Percentiles rank a stretch among this genome's conserved stretches.
Evolutionary conservation across 257 asterid genomes (phyloP).

Genomic region (Solanum chilense): DNA sequence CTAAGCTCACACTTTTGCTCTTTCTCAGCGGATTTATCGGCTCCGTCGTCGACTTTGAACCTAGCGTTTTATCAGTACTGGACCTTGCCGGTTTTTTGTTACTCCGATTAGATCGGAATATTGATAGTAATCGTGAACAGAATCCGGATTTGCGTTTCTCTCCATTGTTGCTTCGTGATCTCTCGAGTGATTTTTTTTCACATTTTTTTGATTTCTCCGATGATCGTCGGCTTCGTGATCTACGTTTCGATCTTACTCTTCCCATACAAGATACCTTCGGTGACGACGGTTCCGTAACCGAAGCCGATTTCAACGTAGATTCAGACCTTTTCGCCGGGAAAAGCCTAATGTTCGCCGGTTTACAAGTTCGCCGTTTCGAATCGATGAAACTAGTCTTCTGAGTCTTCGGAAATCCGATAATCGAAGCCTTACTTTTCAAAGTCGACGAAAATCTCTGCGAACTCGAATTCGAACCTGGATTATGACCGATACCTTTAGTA

Average conservation of each 20-base stretch:
- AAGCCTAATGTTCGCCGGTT: slow-evolving; percentile 31
- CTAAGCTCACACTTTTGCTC: slow-evolving; percentile 7
- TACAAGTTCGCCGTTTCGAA: slow-evolving; percentile 30
- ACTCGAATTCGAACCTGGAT: slow-evolving; percentile 26
- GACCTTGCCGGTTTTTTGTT: slow-evolving; percentile 12
- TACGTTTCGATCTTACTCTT: slow-evolving; percentile 72
- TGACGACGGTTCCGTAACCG: slow-evolving; percentile 62
- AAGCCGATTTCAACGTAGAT: slow-evolving; percentile 25
- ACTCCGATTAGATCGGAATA: slow-evolving; percentile 32
- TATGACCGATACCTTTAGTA: slow-evolving; percentile 35
- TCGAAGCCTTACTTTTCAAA: slow-evolving; percentile 43
- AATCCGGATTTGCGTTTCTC: slow-evolving; percentile 43
- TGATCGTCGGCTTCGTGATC: slow-evolving; percentile 42
- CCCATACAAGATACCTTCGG: slow-evolving; percentile 97
- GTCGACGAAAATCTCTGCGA: slow-evolving; percentile 37
- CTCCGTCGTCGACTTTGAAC: slow-evolving; percentile 12
- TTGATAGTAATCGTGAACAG: slow-evolving; percentile 31
- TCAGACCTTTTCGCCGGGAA: slow-evolving; percentile 66
- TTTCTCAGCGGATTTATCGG: slow-evolving; percentile 10
- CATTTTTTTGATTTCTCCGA: slow-evolving; percentile 15
- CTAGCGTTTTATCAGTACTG: slow-evolving; percentile 16
- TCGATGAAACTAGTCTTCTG: slow-evolving; percentile 41
- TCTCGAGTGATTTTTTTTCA: slow-evolving; percentile 23
- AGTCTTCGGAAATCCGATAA: slow-evolving; percentile 67
- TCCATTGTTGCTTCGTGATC: slow-evolving; percentile 8